Evolutionary conservation across 2,329 filamentous ascomycete species (phyloP), one percentile per base, ranked within the genome.

Genomic region (Coniochaeta prunicola): DNA sequence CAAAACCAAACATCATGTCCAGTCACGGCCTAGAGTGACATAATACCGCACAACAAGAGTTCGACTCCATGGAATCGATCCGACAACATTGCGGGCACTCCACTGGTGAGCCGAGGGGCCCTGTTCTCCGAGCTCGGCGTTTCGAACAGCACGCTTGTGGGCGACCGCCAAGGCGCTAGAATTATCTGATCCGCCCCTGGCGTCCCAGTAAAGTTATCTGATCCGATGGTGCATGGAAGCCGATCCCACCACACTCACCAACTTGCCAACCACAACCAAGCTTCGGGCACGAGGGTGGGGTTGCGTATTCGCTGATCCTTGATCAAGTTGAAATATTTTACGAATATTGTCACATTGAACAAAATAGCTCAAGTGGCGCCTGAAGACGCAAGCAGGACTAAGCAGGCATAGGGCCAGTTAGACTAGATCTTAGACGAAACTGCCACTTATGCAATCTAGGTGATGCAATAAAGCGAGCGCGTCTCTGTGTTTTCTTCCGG

Each of bases 121-220:
- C 54, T 19, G 5, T 17, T 17, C 65, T 67, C 66, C 66, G 66
- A 67, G 31, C 17, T 65, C 66, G 66, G 65, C 24, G 30, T 28
- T 2, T 12, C 28, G 33, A 36, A 53, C 48, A 57, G 58, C 60
- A 59, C n/a, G n/a, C n/a, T n/a, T n/a, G 57, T 9, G 45, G n/a
- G 45, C 21, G n/a, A 34, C 45, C 19, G 48, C 30, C 13, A 30
- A 58, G 60, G 10, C 33, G 54, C 54, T 38, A 63, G 63, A 65
- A 61, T 68, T 69, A 69, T 68, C 67, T 65, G 67, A 69, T 69
- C 67, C 67, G 65, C 64, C 58, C 38, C 42, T 58, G 59, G 60
- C 57, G 63, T 66, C 61, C 61, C 48, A 64, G 56, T 67, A 68
- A 66, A 67, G 68, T 70, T 71, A 71, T 71, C 69, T 64, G 69